phyloP scores from a whole-genome alignment of 495 filamentous ascomycete genomes.

The Penicilliopsis zonata region DNA sequence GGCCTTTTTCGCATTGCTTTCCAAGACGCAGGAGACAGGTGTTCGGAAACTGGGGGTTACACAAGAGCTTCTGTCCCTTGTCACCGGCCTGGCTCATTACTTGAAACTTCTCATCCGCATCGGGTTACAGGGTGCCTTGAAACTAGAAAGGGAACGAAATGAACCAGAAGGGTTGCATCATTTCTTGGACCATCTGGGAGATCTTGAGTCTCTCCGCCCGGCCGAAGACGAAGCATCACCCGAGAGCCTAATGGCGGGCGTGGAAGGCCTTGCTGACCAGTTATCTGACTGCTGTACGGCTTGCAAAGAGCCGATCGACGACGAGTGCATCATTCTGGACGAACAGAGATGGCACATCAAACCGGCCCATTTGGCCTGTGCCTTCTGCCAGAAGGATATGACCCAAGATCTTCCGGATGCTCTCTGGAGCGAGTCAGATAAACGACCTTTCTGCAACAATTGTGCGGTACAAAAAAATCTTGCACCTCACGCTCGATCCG shows the following conservation, averaged over 20 bases:
- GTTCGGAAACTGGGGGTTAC: slow-evolving; percentile 85
- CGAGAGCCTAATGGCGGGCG: slow-evolving; percentile 61
- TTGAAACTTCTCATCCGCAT: slow-evolving; percentile 96
- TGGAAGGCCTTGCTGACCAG: slow-evolving; percentile 59
- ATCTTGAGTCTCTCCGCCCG: slow-evolving; percentile 56
- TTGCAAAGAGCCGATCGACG: slow-evolving; percentile 84
- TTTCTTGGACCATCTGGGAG: slow-evolving; percentile 71
- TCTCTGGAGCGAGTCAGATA: slow-evolving; percentile 50
- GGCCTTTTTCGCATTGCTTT: slow-evolving; percentile 87
- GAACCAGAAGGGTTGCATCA: slow-evolving; percentile 60
- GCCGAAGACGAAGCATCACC: slow-evolving; percentile 51
- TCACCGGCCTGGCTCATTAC: slow-evolving; percentile 96
- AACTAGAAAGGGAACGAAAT: slow-evolving; percentile 73
- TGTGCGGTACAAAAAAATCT: slow-evolving; percentile 44
- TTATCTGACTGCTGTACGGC: slow-evolving; percentile 69
- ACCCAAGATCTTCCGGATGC: slow-evolving; percentile 50
- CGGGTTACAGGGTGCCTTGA: slow-evolving; percentile 84
- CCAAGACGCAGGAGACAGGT: slow-evolving; percentile 85
- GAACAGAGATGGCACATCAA: slow-evolving; percentile 73
- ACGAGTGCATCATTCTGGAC: slow-evolving; percentile 66
- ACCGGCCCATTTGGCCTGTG: slow-evolving; percentile 59
- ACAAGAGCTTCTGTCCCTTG: slow-evolving; percentile 86
- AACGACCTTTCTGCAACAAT: slow-evolving; percentile 53
- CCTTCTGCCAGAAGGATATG: slow-evolving; percentile 61
- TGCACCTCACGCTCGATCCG: slow-evolving; percentile 34